Conservation (phyloP, 352 stramenopile genomes). For the Phytophthora kernoviae region DNA sequence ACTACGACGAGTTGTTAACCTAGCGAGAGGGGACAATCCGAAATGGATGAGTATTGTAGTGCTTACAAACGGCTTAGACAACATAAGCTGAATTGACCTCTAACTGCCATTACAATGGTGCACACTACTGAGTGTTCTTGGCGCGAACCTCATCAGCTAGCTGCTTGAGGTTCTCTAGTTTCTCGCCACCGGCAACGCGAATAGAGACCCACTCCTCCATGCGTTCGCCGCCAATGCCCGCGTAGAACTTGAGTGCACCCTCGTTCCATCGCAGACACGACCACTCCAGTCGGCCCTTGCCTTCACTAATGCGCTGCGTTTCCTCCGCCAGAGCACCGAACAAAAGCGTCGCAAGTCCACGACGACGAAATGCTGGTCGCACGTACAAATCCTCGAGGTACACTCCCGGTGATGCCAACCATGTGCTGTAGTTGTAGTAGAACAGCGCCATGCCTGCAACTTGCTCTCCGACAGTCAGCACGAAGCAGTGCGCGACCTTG, state of each 20-base stretch:
- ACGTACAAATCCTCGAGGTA: conserved; percentile 35
- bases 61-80: no score
- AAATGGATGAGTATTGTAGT: no score
- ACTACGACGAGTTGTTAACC: not conserved
- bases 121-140: conserved; percentile 13
- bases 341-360: conserved; percentile 25
- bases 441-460: conserved; percentile 32
- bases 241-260: conserved; percentile 28
- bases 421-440: conserved; percentile 41
- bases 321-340: conserved; percentile 28
- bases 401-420: conserved; percentile 25
- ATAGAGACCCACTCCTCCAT: conserved; percentile 37
- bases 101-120: not conserved
- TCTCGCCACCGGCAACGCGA: conserved; percentile 26
- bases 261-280: conserved; percentile 35
- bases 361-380: conserved; percentile 24
- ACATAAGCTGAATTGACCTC: not conserved
- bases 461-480: conserved; percentile 25
- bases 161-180: conserved; percentile 21
- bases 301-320: conserved; percentile 27
- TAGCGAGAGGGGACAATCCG: no score
- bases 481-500: conserved; percentile 36
- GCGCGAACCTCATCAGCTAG: conserved; percentile 20
- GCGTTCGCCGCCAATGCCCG: conserved; percentile 13
- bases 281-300: conserved; percentile 29